Percentiles rank a stretch among this genome's conserved stretches.
phyloP scores from a whole-genome alignment of 1,284 basidiomycete genomes.

The Sanghuangporus baumii region DNA sequence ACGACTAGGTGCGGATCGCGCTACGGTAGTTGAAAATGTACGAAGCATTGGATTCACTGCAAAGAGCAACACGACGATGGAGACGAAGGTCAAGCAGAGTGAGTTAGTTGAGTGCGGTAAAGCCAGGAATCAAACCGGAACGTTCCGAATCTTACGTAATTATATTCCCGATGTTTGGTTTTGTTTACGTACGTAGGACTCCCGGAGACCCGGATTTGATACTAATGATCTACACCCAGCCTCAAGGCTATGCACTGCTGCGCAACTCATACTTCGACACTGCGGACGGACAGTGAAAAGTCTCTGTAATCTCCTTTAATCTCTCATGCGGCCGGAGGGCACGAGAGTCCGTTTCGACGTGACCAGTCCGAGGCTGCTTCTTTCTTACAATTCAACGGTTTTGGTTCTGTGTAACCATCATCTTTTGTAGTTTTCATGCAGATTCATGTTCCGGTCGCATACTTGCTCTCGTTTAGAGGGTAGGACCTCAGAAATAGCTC shows the following conservation, averaged over 20 bases:
- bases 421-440: not conserved
- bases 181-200: not conserved
- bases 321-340: too few relatives aligned
- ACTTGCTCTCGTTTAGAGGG: not conserved
- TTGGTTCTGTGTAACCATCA: not conserved
- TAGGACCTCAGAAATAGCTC: not conserved
- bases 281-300: not conserved
- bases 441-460: not conserved
- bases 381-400: not conserved
- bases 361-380: not conserved
- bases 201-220: not conserved
- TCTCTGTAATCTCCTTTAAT: not conserved
- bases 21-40: constrained; percentile 33
- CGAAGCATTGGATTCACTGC: constrained; percentile 5
- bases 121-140: not conserved
- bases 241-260: constrained; percentile 2
- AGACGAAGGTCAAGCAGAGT: not conserved
- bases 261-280: not conserved
- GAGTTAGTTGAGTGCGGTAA: not conserved
- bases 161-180: not conserved
- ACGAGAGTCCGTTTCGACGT: not conserved
- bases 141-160: not conserved
- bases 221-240: too few relatives aligned
- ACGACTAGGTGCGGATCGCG: constrained; percentile 40
- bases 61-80: not conserved